These are phyloP conservation scores for Cladosporium sp. DNA, from an alignment of 2,329 filamentous ascomycete species.

Conservation along the genomic window DNA sequence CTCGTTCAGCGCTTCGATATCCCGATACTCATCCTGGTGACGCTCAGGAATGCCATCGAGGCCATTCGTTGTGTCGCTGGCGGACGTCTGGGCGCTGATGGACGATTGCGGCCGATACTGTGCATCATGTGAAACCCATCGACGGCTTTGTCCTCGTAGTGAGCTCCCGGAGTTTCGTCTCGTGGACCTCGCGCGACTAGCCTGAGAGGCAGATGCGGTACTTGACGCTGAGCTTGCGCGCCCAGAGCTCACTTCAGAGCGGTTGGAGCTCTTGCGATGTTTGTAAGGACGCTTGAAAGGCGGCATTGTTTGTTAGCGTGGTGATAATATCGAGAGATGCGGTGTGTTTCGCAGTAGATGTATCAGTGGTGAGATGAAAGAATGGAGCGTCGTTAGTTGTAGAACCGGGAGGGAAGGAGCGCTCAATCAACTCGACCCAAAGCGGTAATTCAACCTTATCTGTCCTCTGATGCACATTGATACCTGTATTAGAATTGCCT, in stretches of 20 bases:
- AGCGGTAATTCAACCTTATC: too few species aligned
- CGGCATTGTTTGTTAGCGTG: constrained; percentile 13
- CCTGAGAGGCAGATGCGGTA: background rate
- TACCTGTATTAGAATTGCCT: too few species aligned
- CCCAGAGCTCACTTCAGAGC: background rate
- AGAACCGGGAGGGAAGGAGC: too few species aligned
- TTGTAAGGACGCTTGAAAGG: constrained; percentile 12
- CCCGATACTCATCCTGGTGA: background rate
- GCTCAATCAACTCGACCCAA: too few species aligned
- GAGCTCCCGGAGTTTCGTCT: constrained; percentile 1
- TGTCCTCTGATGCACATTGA: too few species aligned
- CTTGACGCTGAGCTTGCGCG: background rate
- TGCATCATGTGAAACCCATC: background rate
- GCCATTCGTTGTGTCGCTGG: background rate
- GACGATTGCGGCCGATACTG: background rate
- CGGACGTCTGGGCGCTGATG: background rate
- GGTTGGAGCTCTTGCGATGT: constrained; percentile 10
- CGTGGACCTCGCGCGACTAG: background rate
- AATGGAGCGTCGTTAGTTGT: too few species aligned
- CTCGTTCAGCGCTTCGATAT: constrained; percentile 54
- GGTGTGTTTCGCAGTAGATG: too few species aligned
- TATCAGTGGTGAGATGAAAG: too few species aligned
- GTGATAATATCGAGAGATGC: too few species aligned
- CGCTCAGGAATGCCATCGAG: background rate
- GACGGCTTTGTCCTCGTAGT: background rate